Percentiles rank a stretch among this genome's conserved stretches.
Conservation (phyloP, 2,329 filamentous ascomycete genomes). For the Alternaria sp. region DNA sequence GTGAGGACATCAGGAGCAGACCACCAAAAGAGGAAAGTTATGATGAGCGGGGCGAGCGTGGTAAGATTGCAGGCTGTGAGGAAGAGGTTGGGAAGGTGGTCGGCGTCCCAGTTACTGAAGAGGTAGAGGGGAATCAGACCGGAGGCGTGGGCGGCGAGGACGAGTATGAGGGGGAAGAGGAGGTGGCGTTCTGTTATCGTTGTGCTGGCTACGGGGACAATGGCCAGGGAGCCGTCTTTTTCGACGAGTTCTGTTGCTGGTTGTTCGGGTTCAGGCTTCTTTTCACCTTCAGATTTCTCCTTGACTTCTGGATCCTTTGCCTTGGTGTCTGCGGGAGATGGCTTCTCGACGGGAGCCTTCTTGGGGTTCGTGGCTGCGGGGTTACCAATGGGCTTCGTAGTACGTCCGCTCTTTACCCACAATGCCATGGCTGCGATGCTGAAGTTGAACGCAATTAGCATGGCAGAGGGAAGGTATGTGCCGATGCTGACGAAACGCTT, state of each 20-base stretch:
- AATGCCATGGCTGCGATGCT: conserved; percentile 92
- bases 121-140: conserved; percentile 81
- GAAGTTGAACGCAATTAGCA: conserved; percentile 93
- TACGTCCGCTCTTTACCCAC: conserved; percentile 84
- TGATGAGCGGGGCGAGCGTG: conserved; percentile 40
- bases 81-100: conserved; percentile 39
- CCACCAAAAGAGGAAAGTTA: conserved; percentile 34
- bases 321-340: conserved; percentile 59
- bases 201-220: conserved; percentile 49
- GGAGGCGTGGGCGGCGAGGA: conserved; percentile 75
- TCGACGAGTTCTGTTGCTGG: conserved; percentile 38
- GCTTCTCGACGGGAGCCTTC: conserved; percentile 48
- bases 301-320: neutral
- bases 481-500: conserved; percentile 97
- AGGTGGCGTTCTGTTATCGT: conserved; percentile 66
- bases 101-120: conserved; percentile 76
- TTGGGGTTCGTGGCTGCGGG: conserved; percentile 31
- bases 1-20: conserved; percentile 58
- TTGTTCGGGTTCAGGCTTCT: conserved; percentile 14
- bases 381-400: conserved; percentile 24
- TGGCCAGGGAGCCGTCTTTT: conserved; percentile 41
- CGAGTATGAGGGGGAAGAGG: conserved; percentile 74
- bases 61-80: conserved; percentile 42
- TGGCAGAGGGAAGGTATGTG: conserved; percentile 96
- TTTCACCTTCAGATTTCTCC: conserved; percentile 42